Percentiles rank a stretch among this genome's conserved stretches.
These are phyloP conservation scores for Aspergillus sp. DNA, from an alignment of 2,329 filamentous ascomycete genomes.

Conservation along the genomic window DNA sequence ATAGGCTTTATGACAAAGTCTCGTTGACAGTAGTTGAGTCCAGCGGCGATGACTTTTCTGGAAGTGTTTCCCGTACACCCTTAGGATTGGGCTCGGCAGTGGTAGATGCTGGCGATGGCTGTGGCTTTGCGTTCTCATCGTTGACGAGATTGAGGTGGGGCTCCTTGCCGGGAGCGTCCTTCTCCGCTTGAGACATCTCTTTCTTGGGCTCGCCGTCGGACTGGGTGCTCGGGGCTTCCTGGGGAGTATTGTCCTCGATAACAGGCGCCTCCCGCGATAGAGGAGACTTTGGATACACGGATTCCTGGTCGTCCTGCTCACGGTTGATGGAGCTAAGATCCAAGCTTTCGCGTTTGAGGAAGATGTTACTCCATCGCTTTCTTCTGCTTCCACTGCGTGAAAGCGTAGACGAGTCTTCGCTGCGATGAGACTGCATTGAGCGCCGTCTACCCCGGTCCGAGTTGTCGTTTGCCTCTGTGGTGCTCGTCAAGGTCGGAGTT, in stretches of 20 bases:
- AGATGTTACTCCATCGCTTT: conserved; percentile 45
- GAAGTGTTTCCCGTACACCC: not conserved
- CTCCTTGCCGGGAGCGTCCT: not conserved
- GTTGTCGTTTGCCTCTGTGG: conserved; percentile 33
- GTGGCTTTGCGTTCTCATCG: not conserved
- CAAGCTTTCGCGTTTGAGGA: conserved; percentile 39
- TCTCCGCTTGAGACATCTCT: not conserved
- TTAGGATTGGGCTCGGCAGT: not conserved
- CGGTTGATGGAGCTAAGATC: conserved; percentile 29
- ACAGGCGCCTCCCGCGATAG: conserved; percentile 36
- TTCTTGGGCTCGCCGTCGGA: not conserved
- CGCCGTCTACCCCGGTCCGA: conserved; percentile 35
- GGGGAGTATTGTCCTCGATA: conserved; percentile 19
- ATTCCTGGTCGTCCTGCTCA: conserved; percentile 27
- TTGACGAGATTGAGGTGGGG: not conserved
- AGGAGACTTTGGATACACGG: conserved; percentile 36
- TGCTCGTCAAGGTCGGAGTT: conserved; percentile 28
- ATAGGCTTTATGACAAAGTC: not conserved
- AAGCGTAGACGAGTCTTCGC: conserved; percentile 34
- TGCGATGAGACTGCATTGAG: conserved; percentile 34
- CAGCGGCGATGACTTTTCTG: not conserved
- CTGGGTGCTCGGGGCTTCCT: conserved; percentile 5
- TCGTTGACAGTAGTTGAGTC: not conserved
- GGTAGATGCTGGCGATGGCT: not conserved
- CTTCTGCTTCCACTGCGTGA: conserved; percentile 39